A percentile compares a stretch with the other conserved stretches of the same genome.
Evolutionary conservation across 2,329 filamentous ascomycete genomes (phyloP).

Genomic region (Colletotrichum orbiculare): DNA sequence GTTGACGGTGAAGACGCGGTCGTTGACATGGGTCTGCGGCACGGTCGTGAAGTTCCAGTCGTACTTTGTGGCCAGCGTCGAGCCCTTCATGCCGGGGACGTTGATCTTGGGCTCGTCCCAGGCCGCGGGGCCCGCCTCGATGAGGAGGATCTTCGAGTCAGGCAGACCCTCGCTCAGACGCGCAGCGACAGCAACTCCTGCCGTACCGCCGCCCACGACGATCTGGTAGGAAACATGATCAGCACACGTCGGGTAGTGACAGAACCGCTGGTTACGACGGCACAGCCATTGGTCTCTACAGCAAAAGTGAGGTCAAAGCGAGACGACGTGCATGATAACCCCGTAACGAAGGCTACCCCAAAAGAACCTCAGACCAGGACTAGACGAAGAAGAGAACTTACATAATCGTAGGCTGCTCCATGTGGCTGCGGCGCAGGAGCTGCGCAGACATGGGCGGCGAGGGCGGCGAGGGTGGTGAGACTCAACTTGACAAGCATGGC

Average conservation of each 20-base stretch:
- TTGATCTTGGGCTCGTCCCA: conserved; percentile 42
- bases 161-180: conserved; percentile 40
- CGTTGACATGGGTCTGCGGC: conserved; percentile 51
- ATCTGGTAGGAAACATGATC: conserved; percentile 35
- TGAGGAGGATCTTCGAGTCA: conserved; percentile 42
- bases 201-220: conserved; percentile 49
- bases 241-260: neutral
- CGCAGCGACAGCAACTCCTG: conserved; percentile 46
- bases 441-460: conserved; percentile 19
- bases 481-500: conserved; percentile 34
- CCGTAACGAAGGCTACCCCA: conserved; percentile 11
- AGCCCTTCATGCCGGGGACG: conserved; percentile 42
- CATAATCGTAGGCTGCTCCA: conserved; percentile 34
- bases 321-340: neutral
- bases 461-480: conserved; percentile 22
- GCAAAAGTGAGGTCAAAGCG: neutral
- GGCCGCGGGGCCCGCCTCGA: conserved; percentile 45
- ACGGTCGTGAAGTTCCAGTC: conserved; percentile 55
- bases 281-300: neutral
- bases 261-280: too few species aligned
- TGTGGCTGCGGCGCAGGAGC: conserved; percentile 19
- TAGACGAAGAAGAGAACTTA: conserved; percentile 10
- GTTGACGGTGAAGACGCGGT: conserved; percentile 50
- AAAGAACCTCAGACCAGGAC: neutral
- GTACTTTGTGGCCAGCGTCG: conserved; percentile 40